Percentiles rank a stretch among this genome's conserved stretches.
phyloP scores from a whole-genome alignment of 2,329 filamentous ascomycete species.

The Sclerotinia nivalis region DNA sequence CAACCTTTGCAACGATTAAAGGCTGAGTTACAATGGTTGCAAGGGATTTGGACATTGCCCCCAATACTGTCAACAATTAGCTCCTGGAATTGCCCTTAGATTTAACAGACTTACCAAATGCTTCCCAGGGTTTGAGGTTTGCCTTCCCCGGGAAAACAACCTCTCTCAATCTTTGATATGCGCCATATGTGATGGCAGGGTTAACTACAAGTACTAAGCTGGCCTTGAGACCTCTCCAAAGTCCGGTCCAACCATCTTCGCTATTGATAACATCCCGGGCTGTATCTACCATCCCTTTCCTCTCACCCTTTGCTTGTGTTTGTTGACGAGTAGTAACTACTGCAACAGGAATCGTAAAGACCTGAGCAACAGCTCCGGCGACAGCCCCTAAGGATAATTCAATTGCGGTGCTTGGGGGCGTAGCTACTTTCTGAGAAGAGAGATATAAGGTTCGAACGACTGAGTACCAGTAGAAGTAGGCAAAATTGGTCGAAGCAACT shows the following conservation, averaged over 20 bases:
- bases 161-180: constrained; percentile 85
- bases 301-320: constrained; percentile 80
- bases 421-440: constrained; percentile 56
- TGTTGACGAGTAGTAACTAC: constrained; percentile 96
- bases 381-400: constrained; percentile 85
- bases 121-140: constrained; percentile 78
- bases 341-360: constrained; percentile 95
- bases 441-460: constrained; percentile 81
- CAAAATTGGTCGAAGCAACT: constrained; percentile 96
- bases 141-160: constrained; percentile 74
- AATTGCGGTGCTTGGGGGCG: constrained; percentile 72
- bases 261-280: constrained; percentile 85
- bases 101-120: constrained; percentile 70
- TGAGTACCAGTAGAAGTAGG: constrained; percentile 99
- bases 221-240: constrained; percentile 95
- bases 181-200: constrained; percentile 95
- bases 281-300: constrained; percentile 84
- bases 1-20: constrained; percentile 96
- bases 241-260: constrained; percentile 82
- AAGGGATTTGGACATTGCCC: constrained; percentile 87
- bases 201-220: constrained; percentile 95
- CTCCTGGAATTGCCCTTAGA: not conserved
- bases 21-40: constrained; percentile 93
- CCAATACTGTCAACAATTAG: constrained; percentile 63
- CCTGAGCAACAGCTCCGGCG: constrained; percentile 85